Evolutionary conservation across 306 rosid species (phyloP).

Genomic region (Elaeagnus macrophylla): DNA sequence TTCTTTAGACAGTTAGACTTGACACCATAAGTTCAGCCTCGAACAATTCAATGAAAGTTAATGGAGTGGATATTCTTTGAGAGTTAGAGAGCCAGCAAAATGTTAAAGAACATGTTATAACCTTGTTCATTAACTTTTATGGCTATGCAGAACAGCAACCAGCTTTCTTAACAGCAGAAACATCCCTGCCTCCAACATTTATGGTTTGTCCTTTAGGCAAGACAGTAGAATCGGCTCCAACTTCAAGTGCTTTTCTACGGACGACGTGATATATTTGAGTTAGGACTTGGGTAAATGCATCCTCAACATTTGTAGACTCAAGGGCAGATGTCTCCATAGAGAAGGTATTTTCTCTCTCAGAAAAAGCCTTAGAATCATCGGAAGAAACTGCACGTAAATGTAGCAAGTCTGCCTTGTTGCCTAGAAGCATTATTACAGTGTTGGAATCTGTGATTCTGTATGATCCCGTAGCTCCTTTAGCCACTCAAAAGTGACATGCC

Average conservation of each 20-base stretch:
- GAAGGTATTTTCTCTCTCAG: slow-evolving; percentile 41
- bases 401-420: slow-evolving; percentile 46
- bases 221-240: slow-evolving; percentile 39
- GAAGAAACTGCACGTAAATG: slow-evolving; percentile 47
- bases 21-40: too few species aligned
- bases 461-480: slow-evolving; percentile 51
- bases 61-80: too few species aligned
- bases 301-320: slow-evolving; percentile 47
- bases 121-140: not conserved
- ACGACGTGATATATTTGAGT: slow-evolving; percentile 41
- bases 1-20: too few species aligned
- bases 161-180: slow-evolving; percentile 43
- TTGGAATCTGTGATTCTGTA: slow-evolving; percentile 59
- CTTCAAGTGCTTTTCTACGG: slow-evolving; percentile 44
- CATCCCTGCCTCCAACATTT: slow-evolving; percentile 43
- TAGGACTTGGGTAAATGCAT: slow-evolving; percentile 47
- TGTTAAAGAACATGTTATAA: not conserved
- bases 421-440: slow-evolving; percentile 48
- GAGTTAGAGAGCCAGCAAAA: too few species aligned
- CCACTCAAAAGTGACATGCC: slow-evolving; percentile 52
- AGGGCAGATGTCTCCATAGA: slow-evolving; percentile 58
- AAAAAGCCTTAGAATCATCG: slow-evolving; percentile 44
- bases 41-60: too few species aligned
- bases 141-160: slow-evolving; percentile 44
- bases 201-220: slow-evolving; percentile 49